Evolutionary conservation across 2,329 filamentous ascomycete genomes (phyloP).

Genomic region (Fusarium luffae): DNA sequence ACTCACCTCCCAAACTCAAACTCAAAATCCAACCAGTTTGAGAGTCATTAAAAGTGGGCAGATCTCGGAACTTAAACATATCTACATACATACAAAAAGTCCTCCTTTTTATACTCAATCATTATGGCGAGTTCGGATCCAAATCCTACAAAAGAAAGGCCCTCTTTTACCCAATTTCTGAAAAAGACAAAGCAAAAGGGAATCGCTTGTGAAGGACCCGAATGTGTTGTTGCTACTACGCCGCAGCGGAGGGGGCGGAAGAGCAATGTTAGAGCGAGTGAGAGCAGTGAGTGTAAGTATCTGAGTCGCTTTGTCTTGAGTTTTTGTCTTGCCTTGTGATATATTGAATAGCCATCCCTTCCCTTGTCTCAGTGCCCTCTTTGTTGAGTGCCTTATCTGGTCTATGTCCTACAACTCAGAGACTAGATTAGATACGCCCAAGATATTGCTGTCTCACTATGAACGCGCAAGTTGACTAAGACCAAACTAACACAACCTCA

Average conservation of each 20-base stretch:
- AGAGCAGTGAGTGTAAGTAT: constrained; percentile 45
- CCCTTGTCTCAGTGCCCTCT: not conserved
- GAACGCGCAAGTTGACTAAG: not conserved
- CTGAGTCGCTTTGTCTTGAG: not conserved
- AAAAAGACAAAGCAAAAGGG: constrained; percentile 55
- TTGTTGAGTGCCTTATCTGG: not conserved
- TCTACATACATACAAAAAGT: constrained; percentile 7
- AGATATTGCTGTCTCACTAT: constrained; percentile 1
- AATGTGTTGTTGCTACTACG: constrained; percentile 1
- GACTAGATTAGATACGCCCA: not conserved
- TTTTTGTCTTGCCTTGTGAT: not conserved
- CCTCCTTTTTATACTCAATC: not conserved
- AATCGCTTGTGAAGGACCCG: constrained; percentile 22
- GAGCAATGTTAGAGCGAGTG: constrained; percentile 6
- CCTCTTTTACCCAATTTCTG: constrained; percentile 62
- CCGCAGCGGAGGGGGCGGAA: constrained; percentile 19
- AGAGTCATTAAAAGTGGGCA: constrained; percentile 29
- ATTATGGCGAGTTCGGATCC: constrained; percentile 16
- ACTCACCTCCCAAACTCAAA: constrained; percentile 18
- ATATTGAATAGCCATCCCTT: not conserved
- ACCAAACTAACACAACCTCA: constrained; percentile 20
- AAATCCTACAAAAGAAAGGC: constrained; percentile 41
- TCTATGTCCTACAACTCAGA: not conserved
- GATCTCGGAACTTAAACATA: constrained; percentile 15
- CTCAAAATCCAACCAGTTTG: constrained; percentile 17